Evolutionary conservation across 331 rosid genomes (phyloP), one percentile per base, ranked within the genome.

Genomic region (Quercus phellos): DNA sequence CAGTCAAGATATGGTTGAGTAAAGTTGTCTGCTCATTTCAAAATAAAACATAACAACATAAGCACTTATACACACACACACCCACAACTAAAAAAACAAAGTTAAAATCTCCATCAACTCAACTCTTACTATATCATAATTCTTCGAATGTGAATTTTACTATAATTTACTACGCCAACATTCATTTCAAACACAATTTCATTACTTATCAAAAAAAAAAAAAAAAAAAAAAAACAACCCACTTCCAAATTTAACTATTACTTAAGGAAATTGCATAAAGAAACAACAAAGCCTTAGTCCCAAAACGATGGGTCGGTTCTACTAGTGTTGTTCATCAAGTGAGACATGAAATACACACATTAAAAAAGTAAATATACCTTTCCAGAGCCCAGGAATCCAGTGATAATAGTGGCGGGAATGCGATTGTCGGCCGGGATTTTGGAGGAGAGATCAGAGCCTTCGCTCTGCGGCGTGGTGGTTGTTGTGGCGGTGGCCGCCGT

Each of bases 321-420:
- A 38, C 46, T 8, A 8, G 12, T 8, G 3, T 38, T 38, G 0
- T 8, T 38, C 46, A 8, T 38, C 46, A 8, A 38, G 12, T 38
- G 12, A 38, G 46, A 38, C 12, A 38, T 38, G 46, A 38, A 38
- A 38, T 38, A 0, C 46, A 38, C 46, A 38, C 46, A 38, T 11
- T 0, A 46, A 46, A 12, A 46, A 12, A 3, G 16, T 10, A 46
- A 46, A 46, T 29, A 22, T 76, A 94, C 99, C 98, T 94, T 90
- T 73, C 99, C 99, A 58, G 99, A 90, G 61, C 99, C 99, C 73
- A 94, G 86, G 74, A 94, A 94, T 7, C 99, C 98, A 72, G 98
- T 94, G 71, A 92, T 92, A 54, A 94, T 94, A 11, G 99, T 94
- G 1, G 99, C 99, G 0, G 96, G 99, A 74, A 94, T 78, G 58